These are phyloP conservation scores for Alternaria solani DNA, from an alignment of 2,329 filamentous ascomycete genomes.

Conservation along the genomic window DNA sequence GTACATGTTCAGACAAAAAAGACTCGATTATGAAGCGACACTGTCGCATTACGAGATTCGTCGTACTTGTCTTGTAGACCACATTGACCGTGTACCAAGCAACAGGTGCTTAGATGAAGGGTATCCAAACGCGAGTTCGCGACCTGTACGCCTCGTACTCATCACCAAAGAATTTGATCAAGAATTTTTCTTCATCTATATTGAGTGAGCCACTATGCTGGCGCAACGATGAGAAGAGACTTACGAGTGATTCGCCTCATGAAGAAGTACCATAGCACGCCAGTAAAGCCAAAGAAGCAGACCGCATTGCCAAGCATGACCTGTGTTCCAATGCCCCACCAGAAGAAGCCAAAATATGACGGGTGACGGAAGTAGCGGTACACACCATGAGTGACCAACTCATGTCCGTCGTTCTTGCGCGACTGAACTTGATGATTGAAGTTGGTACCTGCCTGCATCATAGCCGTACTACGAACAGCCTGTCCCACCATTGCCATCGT, in stretches of 20 bases:
- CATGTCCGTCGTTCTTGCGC: conserved; percentile 72
- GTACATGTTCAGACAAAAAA: background rate
- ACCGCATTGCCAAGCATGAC: conserved; percentile 84
- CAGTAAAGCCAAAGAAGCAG: conserved; percentile 76
- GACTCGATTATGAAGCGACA: background rate
- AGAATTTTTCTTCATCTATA: conserved; percentile 76
- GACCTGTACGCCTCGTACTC: conserved; percentile 80
- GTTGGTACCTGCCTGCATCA: conserved; percentile 86
- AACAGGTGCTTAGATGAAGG: conserved; percentile 64
- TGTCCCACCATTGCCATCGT: conserved; percentile 74
- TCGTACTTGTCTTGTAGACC: background rate
- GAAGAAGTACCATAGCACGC: conserved; percentile 89
- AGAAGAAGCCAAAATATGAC: conserved; percentile 97
- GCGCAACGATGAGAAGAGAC: conserved; percentile 37
- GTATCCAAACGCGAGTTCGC: conserved; percentile 79
- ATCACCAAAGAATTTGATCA: conserved; percentile 83
- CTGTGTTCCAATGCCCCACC: conserved; percentile 97
- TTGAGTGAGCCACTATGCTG: conserved; percentile 7
- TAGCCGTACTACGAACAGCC: conserved; percentile 77
- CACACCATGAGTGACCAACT: conserved; percentile 82
- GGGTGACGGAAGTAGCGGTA: conserved; percentile 83
- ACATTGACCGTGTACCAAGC: background rate
- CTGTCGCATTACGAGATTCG: background rate
- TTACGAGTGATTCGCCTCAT: conserved; percentile 70
- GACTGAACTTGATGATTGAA: conserved; percentile 88